Evolutionary conservation across 176 grass and related monocot species (phyloP).

Genomic region (Carex parvula): DNA sequence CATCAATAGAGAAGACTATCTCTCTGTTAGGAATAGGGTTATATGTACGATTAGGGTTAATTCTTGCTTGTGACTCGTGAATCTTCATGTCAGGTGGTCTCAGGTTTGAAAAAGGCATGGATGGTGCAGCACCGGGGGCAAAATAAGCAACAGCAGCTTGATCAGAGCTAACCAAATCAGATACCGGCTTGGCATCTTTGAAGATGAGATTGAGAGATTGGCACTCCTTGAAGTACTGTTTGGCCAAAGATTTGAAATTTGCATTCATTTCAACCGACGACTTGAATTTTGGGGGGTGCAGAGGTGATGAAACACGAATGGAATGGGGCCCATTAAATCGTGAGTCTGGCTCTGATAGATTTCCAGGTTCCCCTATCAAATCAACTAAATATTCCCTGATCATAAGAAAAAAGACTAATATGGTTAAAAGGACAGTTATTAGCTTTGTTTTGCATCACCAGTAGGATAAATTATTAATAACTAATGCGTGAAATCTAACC

Average conservation of each 20-base stretch:
- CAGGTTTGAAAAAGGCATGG: constrained; percentile 46
- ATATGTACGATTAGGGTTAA: constrained; percentile 6
- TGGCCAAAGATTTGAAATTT: constrained; percentile 80
- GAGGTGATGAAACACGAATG: constrained; percentile 67
- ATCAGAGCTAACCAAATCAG: constrained; percentile 28
- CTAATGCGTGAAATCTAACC: constrained; percentile 32
- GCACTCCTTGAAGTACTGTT: constrained; percentile 89
- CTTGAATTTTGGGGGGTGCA: constrained; percentile 81
- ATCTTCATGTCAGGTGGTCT: constrained; percentile 66
- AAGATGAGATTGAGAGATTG: constrained; percentile 90
- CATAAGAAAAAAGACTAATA: constrained; percentile 33
- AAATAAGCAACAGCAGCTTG: constrained; percentile 34
- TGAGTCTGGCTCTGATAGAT: constrained; percentile 83
- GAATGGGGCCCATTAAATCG: constrained; percentile 80
- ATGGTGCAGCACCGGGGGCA: constrained; percentile 28
- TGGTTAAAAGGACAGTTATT: constrained; percentile 16
- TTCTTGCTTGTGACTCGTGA: constrained; percentile 29
- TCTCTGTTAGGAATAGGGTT: constrained; percentile 7
- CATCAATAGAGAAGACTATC: constrained; percentile 55
- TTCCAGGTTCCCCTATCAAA: constrained; percentile 73
- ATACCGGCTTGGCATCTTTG: constrained; percentile 53
- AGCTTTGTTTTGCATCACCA: constrained; percentile 1
- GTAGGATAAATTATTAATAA: background rate
- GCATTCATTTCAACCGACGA: constrained; percentile 54
- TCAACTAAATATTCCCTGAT: constrained; percentile 87